These are phyloP conservation scores for Plasmodium gonderi DNA, from an alignment of 169 alveolate genomes.

Conservation along the genomic window DNA sequence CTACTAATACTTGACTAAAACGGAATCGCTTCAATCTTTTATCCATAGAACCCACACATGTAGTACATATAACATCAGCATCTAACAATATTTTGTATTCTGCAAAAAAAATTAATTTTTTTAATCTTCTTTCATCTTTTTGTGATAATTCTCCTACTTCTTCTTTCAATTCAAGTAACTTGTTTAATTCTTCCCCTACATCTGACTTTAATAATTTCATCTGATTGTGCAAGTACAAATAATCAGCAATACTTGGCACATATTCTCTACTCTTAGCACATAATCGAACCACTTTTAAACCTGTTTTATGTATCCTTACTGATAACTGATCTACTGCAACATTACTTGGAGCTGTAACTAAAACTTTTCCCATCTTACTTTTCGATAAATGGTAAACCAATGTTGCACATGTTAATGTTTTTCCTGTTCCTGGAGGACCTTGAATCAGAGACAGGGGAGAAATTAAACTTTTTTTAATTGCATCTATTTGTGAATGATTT, in stretches of 20 bases:
- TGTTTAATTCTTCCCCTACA: slow-evolving; percentile 78
- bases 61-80: slow-evolving; percentile 85
- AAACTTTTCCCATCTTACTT: slow-evolving; percentile 84
- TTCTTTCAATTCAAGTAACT: slow-evolving; percentile 83
- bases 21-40: slow-evolving; percentile 90
- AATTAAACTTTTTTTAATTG: slow-evolving; percentile 92
- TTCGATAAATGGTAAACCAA: slow-evolving; percentile 92
- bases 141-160: slow-evolving; percentile 88
- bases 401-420: slow-evolving; percentile 95
- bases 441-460: slow-evolving; percentile 93
- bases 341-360: slow-evolving; percentile 96
- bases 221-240: slow-evolving; percentile 91
- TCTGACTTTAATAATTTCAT: slow-evolving; percentile 82
- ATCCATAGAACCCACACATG: slow-evolving; percentile 95
- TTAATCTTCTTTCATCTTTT: slow-evolving; percentile 89
- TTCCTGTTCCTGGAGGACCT: slow-evolving; percentile 99
- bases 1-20: slow-evolving; percentile 93
- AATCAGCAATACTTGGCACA: slow-evolving; percentile 58
- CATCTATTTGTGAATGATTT: slow-evolving; percentile 93
- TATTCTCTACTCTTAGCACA: slow-evolving; percentile 82
- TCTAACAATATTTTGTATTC: slow-evolving; percentile 86
- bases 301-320: slow-evolving; percentile 93
- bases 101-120: slow-evolving; percentile 87
- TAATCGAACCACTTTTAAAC: slow-evolving; percentile 93
- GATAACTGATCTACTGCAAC: slow-evolving; percentile 97